These are phyloP conservation scores for Porogramme epimiltina DNA, from an alignment of 1,284 basidiomycete genomes.

Conservation along the genomic window DNA sequence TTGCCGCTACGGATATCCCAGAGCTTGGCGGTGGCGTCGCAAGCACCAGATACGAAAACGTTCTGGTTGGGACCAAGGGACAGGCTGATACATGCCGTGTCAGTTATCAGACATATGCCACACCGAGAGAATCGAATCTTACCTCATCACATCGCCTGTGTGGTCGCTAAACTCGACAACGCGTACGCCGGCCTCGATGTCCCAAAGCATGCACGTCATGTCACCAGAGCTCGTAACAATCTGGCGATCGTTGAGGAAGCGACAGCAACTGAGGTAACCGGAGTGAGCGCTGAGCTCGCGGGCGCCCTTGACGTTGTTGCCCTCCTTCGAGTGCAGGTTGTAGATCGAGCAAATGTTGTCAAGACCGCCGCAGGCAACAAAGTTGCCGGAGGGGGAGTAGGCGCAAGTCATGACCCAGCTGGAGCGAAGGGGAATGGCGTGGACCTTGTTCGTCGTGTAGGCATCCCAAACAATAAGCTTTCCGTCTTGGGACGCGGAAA, in stretches of 20 bases:
- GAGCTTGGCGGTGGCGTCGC: slow-evolving; percentile 96
- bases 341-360: slow-evolving; percentile 99
- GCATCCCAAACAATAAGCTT: slow-evolving; percentile 99
- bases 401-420: slow-evolving; percentile 99
- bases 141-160: slow-evolving; percentile 99
- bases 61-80: slow-evolving; percentile 95
- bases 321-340: slow-evolving; percentile 79
- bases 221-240: slow-evolving; percentile 97
- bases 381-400: slow-evolving; percentile 95
- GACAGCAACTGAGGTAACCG: slow-evolving; percentile 96
- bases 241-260: slow-evolving; percentile 98
- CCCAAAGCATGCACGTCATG: slow-evolving; percentile 99
- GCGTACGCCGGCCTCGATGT: slow-evolving; percentile 94
- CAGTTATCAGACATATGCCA: slow-evolving; percentile 12
- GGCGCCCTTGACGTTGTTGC: slow-evolving; percentile 75
- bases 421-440: slow-evolving; percentile 95
- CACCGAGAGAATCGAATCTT: slow-evolving; percentile 26
- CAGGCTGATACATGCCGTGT: slow-evolving; percentile 54
- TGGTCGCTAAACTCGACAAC: slow-evolving; percentile 98
- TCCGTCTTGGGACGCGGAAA: slow-evolving; percentile 98
- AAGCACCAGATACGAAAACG: slow-evolving; percentile 97
- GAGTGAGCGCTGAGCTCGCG: slow-evolving; percentile 96
- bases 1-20: slow-evolving; percentile 98
- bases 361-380: slow-evolving; percentile 97
- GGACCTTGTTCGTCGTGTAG: slow-evolving; percentile 99